Evolutionary conservation across 2,329 filamentous ascomycete species (phyloP), one percentile per base, ranked within the genome.

Genomic region (Microdochium paspali): DNA sequence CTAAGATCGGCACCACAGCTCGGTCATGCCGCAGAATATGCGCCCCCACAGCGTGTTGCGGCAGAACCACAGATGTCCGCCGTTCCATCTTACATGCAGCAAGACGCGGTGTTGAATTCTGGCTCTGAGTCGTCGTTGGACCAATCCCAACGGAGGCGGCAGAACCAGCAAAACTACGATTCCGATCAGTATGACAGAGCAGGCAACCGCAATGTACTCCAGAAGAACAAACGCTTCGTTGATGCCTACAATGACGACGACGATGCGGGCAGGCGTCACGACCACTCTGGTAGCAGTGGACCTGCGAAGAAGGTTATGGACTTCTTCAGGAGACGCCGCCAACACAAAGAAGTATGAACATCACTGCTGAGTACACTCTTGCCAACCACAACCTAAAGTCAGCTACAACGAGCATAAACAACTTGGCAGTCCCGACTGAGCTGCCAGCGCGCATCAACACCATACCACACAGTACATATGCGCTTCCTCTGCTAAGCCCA

Each of bases 251-350:
- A 95, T n/a, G n/a, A n/a, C 51, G 79, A 82, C 52, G 85, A 88
- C 55, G 77, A 80, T 45, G 77, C 76, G 51, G 73, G 70, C 43
- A 74, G 70, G 53, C 63, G 65, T 30, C 73, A 74, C 46, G 79
- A 83, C 46, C 83, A 90, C 59, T 83, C 83, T 26, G 91, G 91
- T 42, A 94, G 87, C 64, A 91, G 84, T 53, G 88, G 88, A 48
- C 87, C 90, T 3, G 90, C 90, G 13, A 85, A 90, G 63, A 83
- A 89, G 61, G 93, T 98, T 32, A 97, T 98, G 90, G 91, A 98
- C 69, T 95, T 97, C 67, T 98, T 98, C 73, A 79, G 93, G 57
- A 79, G 90, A 64, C 35, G 35, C 15, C 35, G 35, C 15, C 35
- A 40, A 40, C 35, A 40, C 15, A 40, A 40, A 40, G 35, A 40